Base-by-base conservation (phyloP, 257 asterid species). In the Penstemon newberryi region DNA sequence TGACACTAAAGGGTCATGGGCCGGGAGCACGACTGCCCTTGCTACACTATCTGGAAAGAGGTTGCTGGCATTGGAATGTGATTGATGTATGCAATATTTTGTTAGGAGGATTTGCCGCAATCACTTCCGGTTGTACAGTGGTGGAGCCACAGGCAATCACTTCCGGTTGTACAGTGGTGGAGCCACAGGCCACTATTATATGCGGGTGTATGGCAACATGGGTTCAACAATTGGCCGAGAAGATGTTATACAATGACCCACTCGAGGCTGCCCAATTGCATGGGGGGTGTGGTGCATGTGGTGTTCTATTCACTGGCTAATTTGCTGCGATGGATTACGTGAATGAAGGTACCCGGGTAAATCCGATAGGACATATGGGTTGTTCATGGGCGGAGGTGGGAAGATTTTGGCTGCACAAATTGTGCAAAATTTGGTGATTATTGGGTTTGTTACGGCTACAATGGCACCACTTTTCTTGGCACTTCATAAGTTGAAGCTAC, bases 61-160 rank as follows among this genome's bases (percentile, higher is more conserved):
- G 75, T 56, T 86, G 6, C 0, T 89, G 92, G 2, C 92, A 86
- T 55, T 86, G 92, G 92, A 86, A 80, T 60, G 92, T 86, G 42
- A 0, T 77, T 6, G 92, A 86, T 49, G 92, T 84, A 52, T 86
- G 92, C 67, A 86, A 86, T 44, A 89, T 89, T 0, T 54, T 86
- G 71, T 47, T 86, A 57, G 92, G 92, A 3, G 92, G 92, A 5
- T 86, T 86, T 18, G 92, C 89, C 0, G 87, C 92, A 0, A 86
- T 86, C 71, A 86, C 92, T 15, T 76, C 92, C 0, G 92, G 92
- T 0, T 86, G 92, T 40, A 3, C 1, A 25, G 33, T 25, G 33
- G 3, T 86, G 0, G 89, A 86, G 73, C 92, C 92, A 0, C 83
- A 89, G 92, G 92, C 92, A n/a, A n/a, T n/a, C n/a, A n/a, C n/a